A percentile compares a stretch with the other conserved stretches of the same genome.
phyloP scores from a whole-genome alignment of 164 flowering plant genomes.

The Magnolia changhungtana region DNA sequence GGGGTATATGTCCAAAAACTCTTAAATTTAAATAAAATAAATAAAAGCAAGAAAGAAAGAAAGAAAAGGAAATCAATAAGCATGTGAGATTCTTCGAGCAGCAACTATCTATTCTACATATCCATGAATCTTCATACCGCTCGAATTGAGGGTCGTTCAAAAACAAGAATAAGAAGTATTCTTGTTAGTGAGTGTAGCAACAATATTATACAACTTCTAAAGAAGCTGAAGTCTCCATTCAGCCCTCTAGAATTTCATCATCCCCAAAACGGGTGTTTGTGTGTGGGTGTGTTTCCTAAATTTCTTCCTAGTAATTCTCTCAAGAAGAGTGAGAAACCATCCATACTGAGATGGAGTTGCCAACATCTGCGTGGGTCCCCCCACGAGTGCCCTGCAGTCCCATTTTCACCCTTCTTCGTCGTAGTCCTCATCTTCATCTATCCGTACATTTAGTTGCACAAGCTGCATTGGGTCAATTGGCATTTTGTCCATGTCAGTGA shows the following conservation, averaged over 20 bases:
- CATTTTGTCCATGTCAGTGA: constrained; percentile 67
- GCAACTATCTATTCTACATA: too few relatives aligned
- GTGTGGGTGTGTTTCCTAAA: constrained; percentile 4
- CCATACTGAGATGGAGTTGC: neutral
- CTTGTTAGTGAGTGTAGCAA: constrained; percentile 14
- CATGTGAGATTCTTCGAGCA: too few relatives aligned
- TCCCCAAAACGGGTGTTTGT: constrained; percentile 1
- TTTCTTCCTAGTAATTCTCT: neutral
- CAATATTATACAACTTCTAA: constrained; percentile 24
- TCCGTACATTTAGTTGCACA: constrained; percentile 42
- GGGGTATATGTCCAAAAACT: too few relatives aligned
- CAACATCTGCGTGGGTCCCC: neutral
- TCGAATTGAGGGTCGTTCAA: too few relatives aligned
- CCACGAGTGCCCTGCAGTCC: neutral
- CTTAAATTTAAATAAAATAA: too few relatives aligned
- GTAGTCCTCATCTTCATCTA: constrained; percentile 85
- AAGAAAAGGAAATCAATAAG: too few relatives aligned
- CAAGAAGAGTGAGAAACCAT: neutral
- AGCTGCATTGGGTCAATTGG: constrained; percentile 75
- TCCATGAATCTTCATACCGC: too few relatives aligned
- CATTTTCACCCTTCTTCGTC: constrained; percentile 71
- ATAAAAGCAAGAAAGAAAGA: too few relatives aligned
- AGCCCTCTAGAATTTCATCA: constrained; percentile 7
- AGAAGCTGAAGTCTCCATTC: constrained; percentile 4
- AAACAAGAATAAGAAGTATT: too few relatives aligned